A percentile compares a stretch with the other conserved stretches of the same genome.
These are phyloP conservation scores for Mercurialis annua DNA, from an alignment of 345 rosid genomes.

Conservation along the genomic window DNA sequence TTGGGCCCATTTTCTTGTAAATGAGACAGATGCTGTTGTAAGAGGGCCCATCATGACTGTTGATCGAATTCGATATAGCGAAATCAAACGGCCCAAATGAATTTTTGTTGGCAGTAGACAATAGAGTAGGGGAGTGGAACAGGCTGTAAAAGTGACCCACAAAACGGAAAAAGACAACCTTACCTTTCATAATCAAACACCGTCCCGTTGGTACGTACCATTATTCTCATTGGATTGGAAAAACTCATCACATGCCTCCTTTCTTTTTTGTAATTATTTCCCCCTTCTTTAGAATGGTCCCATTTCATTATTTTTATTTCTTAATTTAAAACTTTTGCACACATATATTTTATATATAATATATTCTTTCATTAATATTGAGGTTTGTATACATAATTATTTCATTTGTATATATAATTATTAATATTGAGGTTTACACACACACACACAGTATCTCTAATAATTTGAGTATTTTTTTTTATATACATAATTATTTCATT, in stretches of 20 bases:
- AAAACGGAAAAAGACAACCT: slow-evolving; percentile 18
- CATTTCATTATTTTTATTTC: background rate
- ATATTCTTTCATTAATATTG: too few species aligned
- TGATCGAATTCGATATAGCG: background rate
- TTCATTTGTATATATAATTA: too few species aligned
- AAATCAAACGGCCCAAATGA: slow-evolving; percentile 4
- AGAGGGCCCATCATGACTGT: slow-evolving; percentile 10
- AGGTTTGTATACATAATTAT: too few species aligned
- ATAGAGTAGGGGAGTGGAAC: slow-evolving; percentile 4
- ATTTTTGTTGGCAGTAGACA: too few species aligned
- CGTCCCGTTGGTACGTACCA: slow-evolving; percentile 25
- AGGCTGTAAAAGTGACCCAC: slow-evolving; percentile 32
- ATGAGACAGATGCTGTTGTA: background rate
- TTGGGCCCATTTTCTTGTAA: slow-evolving; percentile 16
- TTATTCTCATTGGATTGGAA: slow-evolving; percentile 11
- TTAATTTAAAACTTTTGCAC: too few species aligned
- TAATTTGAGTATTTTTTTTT: too few species aligned
- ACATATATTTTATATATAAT: too few species aligned
- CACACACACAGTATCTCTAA: too few species aligned
- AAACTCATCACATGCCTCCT: slow-evolving; percentile 18
- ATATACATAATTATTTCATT: too few species aligned
- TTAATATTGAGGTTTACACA: too few species aligned
- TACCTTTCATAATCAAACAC: slow-evolving; percentile 21
- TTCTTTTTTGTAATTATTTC: too few species aligned
- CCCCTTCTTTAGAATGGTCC: slow-evolving; percentile 19